Evolutionary conservation across 2,329 filamentous ascomycete species (phyloP), one percentile per base, ranked within the genome.

Genomic region (Scedosporium boydii): DNA sequence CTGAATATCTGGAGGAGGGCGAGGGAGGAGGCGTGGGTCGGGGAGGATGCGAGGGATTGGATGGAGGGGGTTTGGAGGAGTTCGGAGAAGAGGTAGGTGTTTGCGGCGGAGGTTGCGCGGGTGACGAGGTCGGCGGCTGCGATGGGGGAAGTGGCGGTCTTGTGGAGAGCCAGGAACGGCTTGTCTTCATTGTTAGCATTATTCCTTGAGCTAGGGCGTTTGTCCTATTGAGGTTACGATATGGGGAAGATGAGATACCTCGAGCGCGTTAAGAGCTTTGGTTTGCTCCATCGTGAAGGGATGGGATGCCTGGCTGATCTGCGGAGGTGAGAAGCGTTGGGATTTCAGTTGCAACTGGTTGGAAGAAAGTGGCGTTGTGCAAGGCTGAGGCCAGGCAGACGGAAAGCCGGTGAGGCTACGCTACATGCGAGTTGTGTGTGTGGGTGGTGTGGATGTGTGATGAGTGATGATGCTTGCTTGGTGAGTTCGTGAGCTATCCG

Each of bases 81-180:
- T 77, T 98, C 93, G 67, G 90, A 86, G 78, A 99, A 99, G 76
- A 98, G 83, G 75, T 88, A 99, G 67, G 93, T 96, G 75, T 92
- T 90, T 29, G 90, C 86, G 62, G 87, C 87, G n/a, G 91, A 92
- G 59, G 92, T 98, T 65, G 93, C 95, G 76, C 92, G 90, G 55
- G 82, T 86, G 72, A 98, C 84, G 61, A 98, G 85, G 72, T 96
- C 92, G 70, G 90, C 88, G 51, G 93, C 89, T 63, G 92, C 91
- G 68, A 90, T 88, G 48, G 91, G 88, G 10, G 92, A 91, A 6
- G 86, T 90, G 65, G 91, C 91, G 10, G 91, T 90, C 73, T 93
- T 95, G 70, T 89, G 89, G 66, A 97, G 89, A 60, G 89, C 89
- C 64, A 99, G 80, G 78, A 93, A 98, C n/a, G 93, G 92, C 81